phyloP scores from a whole-genome alignment of 2,329 filamentous ascomycete genomes.

The Plectosphaerella sp. region DNA sequence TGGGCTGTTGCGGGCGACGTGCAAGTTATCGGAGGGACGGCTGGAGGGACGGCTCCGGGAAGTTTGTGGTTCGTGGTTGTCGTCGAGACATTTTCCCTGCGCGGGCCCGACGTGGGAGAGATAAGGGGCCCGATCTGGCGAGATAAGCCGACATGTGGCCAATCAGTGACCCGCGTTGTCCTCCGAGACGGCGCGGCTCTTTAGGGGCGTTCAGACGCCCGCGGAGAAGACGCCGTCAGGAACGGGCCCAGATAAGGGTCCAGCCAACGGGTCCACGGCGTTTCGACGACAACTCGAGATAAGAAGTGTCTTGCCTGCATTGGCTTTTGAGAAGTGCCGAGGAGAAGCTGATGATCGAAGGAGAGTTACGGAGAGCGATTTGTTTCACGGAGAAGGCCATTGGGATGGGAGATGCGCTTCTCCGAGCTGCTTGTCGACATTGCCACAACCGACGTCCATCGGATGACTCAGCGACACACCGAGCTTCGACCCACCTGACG shows the following conservation, averaged over 20 bases:
- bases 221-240: not conserved
- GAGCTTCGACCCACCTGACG: too few species aligned
- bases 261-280: not conserved
- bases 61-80: not conserved
- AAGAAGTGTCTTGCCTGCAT: not conserved
- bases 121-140: not conserved
- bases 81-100: not conserved
- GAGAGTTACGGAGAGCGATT: not conserved
- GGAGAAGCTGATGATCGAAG: not conserved
- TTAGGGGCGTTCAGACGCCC: not conserved
- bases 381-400: not conserved
- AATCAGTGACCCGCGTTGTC: not conserved
- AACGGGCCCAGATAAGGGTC: not conserved
- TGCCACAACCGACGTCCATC: too few species aligned
- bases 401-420: not conserved
- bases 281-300: not conserved
- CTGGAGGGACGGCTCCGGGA: not conserved
- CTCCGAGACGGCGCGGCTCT: not conserved
- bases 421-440: too few species aligned
- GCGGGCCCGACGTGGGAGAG: not conserved
- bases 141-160: not conserved
- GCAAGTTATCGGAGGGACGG: not conserved
- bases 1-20: not conserved
- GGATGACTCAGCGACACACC: too few species aligned
- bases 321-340: not conserved